Evolutionary conservation across 176 grass and related monocot genomes (phyloP).

Genomic region (Oryza officinalis): DNA sequence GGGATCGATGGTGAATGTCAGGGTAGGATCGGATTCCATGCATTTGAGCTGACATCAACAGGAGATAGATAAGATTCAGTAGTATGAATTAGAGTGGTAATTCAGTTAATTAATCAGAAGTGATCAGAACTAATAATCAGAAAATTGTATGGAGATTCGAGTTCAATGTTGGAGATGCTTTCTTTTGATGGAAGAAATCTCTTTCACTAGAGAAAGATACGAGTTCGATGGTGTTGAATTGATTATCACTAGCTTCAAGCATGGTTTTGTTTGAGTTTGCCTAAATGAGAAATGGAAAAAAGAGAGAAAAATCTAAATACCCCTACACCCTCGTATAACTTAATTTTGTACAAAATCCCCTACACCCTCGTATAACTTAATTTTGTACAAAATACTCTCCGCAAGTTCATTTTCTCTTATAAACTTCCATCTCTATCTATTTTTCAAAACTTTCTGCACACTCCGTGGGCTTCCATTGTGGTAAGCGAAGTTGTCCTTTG

Average conservation of each 20-base stretch:
- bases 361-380: no score
- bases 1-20: neutral
- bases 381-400: no score
- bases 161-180: no score
- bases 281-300: neutral
- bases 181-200: neutral
- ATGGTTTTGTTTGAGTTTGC: neutral
- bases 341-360: no score
- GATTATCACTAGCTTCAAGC: neutral
- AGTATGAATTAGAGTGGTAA: neutral
- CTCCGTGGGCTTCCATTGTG: no score
- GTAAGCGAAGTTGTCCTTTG: no score
- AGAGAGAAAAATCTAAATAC: neutral
- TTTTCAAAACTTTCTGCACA: no score
- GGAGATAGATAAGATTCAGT: neutral
- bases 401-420: no score
- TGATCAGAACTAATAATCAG: neutral
- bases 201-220: neutral
- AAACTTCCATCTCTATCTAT: no score
- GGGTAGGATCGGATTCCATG: neutral
- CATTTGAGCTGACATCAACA: neutral
- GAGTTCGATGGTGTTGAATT: neutral
- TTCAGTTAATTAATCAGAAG: neutral
- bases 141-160: neutral
- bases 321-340: no score